Base-by-base conservation (phyloP, 1,284 basidiomycete species). In the Irpex rosettiformis region DNA sequence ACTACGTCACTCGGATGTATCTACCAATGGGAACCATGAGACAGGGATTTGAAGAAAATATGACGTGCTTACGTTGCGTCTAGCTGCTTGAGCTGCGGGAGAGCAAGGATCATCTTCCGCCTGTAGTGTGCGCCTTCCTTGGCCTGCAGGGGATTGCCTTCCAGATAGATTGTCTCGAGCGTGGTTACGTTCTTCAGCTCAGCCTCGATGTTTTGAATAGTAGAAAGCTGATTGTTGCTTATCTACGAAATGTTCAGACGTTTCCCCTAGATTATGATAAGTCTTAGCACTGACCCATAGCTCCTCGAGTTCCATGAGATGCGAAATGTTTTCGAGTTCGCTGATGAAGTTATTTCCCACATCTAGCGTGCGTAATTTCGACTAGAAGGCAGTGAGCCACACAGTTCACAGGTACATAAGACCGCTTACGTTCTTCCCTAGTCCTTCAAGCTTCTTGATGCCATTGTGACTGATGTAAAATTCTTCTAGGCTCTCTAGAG, bases 381-480 rank as follows among this genome's bases (percentile, higher is more conserved):
- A 68, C 93, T 96, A 64, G 8, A 55, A 21, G 37, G 37, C 49
- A 10, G 58, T 27, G 13, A 59, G 22, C 21, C 37, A 55, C n/a
- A n/a, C 2, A 49, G 25, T 30, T 28, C 43, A 29, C 25, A 43
- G 37, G 29, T 29, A 45, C 10, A 52, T 21, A 55, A 40, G 13
- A 16, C 18, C 4, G 71, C 86, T 65, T 63, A 92, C 93, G 67
- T 94, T 95, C 49, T 87, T 77, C 57, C 93, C 89, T 13, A 99
- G 76, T 0, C 94, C 95, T 71, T 96, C 92, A n/a, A 99, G 72
- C 63, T 80, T 80, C 62, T 85, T 80, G 18, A 99, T 73, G 0
- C 96, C 97, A 65, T 98, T 99, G 70, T 99, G 96, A 54, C 92
- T 94, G 49, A 99, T 79, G 73, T 98, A 98, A 3, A 99, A 75